phyloP scores from a whole-genome alignment of 163 green algal genomes.

The Volvox carteri region DNA sequence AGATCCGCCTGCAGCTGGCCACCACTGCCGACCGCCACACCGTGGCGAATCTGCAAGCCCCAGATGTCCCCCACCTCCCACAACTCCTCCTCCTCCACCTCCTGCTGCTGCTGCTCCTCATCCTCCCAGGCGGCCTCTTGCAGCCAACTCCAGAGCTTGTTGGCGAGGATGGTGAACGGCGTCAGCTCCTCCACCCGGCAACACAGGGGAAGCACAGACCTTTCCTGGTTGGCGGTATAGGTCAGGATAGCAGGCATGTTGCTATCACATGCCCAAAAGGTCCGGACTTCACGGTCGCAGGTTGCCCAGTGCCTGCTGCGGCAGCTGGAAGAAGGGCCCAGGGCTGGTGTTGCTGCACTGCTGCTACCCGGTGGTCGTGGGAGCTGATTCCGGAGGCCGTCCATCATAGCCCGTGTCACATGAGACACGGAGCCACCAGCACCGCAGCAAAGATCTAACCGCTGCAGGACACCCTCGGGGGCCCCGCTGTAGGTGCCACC shows the following conservation, averaged over 20 bases:
- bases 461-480: neutral
- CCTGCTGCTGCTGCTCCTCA: too few species aligned
- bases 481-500: too few species aligned
- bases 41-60: neutral
- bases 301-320: neutral
- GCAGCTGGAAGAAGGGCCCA: neutral
- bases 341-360: neutral
- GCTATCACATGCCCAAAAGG: neutral
- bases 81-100: neutral
- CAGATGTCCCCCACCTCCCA: conserved; percentile 15
- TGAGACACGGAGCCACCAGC: neutral
- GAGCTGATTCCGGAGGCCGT: neutral
- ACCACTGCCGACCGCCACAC: neutral
- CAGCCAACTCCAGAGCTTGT: neutral
- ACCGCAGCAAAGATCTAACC: conserved; percentile 1
- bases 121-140: neutral
- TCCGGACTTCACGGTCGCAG: neutral
- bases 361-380: too few species aligned
- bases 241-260: neutral
- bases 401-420: neutral
- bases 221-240: neutral
- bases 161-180: neutral
- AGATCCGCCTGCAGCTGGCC: conserved; percentile 23
- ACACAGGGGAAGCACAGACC: too few species aligned
- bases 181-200: neutral